Percentiles rank a stretch among this genome's conserved stretches.
Evolutionary conservation across 2,329 filamentous ascomycete genomes (phyloP).

Genomic region (Botrytis fabae): DNA sequence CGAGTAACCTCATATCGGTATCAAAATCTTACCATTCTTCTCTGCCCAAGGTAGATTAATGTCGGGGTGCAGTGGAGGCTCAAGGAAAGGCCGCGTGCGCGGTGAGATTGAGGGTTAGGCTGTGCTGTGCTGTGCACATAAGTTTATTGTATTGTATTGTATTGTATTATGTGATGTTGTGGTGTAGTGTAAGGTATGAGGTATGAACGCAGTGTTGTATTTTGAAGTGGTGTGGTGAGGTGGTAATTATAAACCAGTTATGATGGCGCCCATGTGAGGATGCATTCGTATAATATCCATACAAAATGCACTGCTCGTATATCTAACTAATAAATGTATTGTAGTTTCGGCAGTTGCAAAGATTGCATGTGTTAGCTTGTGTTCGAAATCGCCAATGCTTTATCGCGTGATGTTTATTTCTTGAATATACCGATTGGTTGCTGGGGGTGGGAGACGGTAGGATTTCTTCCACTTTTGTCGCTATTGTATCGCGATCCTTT

Average conservation of each 20-base stretch:
- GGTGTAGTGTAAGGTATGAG: background rate
- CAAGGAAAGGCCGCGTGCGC: background rate
- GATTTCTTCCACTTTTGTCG: background rate
- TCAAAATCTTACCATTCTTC: background rate
- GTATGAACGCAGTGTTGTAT: constrained; percentile 9
- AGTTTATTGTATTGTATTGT: background rate
- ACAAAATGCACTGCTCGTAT: background rate
- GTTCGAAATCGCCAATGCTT: background rate
- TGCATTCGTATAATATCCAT: background rate
- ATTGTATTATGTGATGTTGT: background rate
- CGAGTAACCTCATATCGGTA: background rate
- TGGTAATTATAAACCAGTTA: background rate
- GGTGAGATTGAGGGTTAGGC: background rate
- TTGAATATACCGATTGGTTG: background rate
- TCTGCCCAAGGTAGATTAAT: background rate
- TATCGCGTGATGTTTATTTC: background rate
- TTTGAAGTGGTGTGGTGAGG: background rate
- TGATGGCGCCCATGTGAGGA: background rate
- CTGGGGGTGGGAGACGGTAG: background rate
- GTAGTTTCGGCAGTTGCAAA: background rate
- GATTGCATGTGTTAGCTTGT: background rate
- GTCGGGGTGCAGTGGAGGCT: background rate
- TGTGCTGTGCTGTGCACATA: background rate
- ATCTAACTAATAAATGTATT: background rate
- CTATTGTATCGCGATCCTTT: background rate